Percentiles rank a stretch among this genome's conserved stretches.
Conservation (phyloP, 2,329 filamentous ascomycete species). For the Ascochyta rabiei region DNA sequence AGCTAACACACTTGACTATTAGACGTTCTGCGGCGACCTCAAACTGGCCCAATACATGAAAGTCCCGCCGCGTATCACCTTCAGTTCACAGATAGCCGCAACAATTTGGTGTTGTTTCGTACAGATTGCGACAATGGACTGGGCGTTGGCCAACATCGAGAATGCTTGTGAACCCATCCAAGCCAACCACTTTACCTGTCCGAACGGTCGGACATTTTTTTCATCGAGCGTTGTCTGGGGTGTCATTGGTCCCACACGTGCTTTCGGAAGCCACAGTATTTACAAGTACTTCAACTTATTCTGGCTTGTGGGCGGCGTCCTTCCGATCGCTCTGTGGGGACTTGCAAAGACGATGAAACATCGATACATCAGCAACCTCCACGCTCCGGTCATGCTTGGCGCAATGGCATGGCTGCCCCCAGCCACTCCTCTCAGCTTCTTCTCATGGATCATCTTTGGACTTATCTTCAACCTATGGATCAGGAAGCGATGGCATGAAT, state of each 20-base stretch:
- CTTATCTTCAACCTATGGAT: conserved; percentile 34
- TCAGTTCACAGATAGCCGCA: conserved; percentile 58
- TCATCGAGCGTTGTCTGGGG: conserved; percentile 72
- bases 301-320: conserved; percentile 62
- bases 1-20: background rate
- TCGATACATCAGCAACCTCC: conserved; percentile 58
- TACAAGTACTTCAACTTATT: conserved; percentile 67
- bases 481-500: conserved; percentile 25
- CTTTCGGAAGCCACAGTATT: conserved; percentile 68
- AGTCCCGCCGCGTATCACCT: conserved; percentile 57
- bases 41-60: conserved; percentile 53
- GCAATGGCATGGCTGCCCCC: conserved; percentile 65
- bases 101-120: conserved; percentile 45
- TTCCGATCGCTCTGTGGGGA: conserved; percentile 50
- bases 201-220: conserved; percentile 68
- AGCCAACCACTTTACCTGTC: conserved; percentile 63
- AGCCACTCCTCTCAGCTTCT: conserved; percentile 33
- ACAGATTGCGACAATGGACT: conserved; percentile 56
- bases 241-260: conserved; percentile 66
- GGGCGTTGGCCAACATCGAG: conserved; percentile 55
- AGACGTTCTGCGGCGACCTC: conserved; percentile 19
- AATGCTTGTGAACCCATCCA: conserved; percentile 49
- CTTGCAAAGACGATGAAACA: conserved; percentile 58
- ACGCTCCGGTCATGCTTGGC: conserved; percentile 67
- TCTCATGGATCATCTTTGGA: conserved; percentile 33